Percentiles rank a stretch among this genome's conserved stretches.
Evolutionary conservation across 2,329 filamentous ascomycete genomes (phyloP).

Genomic region (Ceratocystis smalleyi): DNA sequence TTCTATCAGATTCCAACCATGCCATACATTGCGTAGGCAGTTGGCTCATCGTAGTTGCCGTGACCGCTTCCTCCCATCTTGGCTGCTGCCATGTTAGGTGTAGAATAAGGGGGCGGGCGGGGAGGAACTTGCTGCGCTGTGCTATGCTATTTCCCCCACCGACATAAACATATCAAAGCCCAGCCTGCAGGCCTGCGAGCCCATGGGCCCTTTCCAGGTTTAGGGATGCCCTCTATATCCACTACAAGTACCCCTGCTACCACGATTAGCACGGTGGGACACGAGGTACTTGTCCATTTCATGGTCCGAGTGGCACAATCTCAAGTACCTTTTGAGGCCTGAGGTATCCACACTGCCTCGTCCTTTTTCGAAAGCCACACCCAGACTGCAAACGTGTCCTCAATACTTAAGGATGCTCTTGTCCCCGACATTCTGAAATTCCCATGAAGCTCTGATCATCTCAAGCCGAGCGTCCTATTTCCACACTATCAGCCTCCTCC

Average conservation of each 20-base stretch:
- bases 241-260: constrained; percentile 8
- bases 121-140: not conserved
- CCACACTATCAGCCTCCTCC: not conserved
- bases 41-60: not conserved
- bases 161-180: not conserved
- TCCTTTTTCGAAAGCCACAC: not conserved
- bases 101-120: constrained; percentile 8
- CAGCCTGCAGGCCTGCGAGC: not conserved
- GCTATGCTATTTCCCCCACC: not conserved
- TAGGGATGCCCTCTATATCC: constrained; percentile 7
- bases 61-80: not conserved
- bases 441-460: constrained; percentile 6
- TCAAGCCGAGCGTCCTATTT: constrained; percentile 16
- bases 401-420: constrained; percentile 17
- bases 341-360: constrained; percentile 4
- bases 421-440: constrained; percentile 5
- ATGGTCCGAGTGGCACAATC: not conserved
- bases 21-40: not conserved
- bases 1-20: not conserved
- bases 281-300: constrained; percentile 9
- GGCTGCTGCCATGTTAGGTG: constrained; percentile 5
- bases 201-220: not conserved
- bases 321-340: constrained; percentile 15
- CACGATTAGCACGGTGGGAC: not conserved
- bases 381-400: constrained; percentile 17